phyloP scores from a whole-genome alignment of 768 basidiomycete genomes.

The Strobilomyces dryophilus region DNA sequence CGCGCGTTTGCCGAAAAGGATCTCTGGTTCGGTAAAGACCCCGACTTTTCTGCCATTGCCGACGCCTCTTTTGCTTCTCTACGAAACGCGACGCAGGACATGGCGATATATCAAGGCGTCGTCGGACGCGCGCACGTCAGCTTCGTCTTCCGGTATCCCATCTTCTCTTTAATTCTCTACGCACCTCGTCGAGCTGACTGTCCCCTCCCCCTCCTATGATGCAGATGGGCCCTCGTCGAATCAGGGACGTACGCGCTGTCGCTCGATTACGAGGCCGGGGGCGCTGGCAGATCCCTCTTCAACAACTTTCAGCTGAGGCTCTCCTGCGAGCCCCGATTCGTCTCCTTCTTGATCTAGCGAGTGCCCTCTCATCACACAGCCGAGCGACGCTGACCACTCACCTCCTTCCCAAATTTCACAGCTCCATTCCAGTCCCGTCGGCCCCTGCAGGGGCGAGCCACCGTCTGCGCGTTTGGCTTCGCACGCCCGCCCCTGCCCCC shows the following conservation, averaged over 20 bases:
- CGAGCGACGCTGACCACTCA: background rate
- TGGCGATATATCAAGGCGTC: slow-evolving; percentile 50
- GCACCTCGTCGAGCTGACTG: background rate
- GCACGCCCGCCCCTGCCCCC: slow-evolving; percentile 30
- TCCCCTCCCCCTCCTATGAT: background rate
- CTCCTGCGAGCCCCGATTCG: slow-evolving; percentile 48
- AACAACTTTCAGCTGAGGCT: slow-evolving; percentile 50
- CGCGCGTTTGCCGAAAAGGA: slow-evolving; percentile 62
- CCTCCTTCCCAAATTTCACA: slow-evolving; percentile 15
- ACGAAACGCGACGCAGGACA: slow-evolving; percentile 38
- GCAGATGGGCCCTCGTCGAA: slow-evolving; percentile 48
- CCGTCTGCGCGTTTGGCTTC: slow-evolving; percentile 61
- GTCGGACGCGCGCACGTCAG: slow-evolving; percentile 55
- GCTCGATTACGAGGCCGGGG: slow-evolving; percentile 62
- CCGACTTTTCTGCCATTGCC: slow-evolving; percentile 54
- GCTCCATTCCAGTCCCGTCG: slow-evolving; percentile 53
- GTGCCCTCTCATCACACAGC: slow-evolving; percentile 14
- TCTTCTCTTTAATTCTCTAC: background rate
- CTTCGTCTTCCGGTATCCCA: slow-evolving; percentile 52
- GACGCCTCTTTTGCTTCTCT: slow-evolving; percentile 55
- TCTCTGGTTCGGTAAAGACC: slow-evolving; percentile 63
- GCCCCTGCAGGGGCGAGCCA: slow-evolving; percentile 55
- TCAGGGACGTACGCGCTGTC: slow-evolving; percentile 49
- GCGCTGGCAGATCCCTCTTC: slow-evolving; percentile 52
- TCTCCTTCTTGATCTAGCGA: slow-evolving; percentile 62